A percentile compares a stretch with the other conserved stretches of the same genome.
These are phyloP conservation scores for Berberis thunbergii DNA, from an alignment of 164 flowering plant genomes.

Conservation along the genomic window DNA sequence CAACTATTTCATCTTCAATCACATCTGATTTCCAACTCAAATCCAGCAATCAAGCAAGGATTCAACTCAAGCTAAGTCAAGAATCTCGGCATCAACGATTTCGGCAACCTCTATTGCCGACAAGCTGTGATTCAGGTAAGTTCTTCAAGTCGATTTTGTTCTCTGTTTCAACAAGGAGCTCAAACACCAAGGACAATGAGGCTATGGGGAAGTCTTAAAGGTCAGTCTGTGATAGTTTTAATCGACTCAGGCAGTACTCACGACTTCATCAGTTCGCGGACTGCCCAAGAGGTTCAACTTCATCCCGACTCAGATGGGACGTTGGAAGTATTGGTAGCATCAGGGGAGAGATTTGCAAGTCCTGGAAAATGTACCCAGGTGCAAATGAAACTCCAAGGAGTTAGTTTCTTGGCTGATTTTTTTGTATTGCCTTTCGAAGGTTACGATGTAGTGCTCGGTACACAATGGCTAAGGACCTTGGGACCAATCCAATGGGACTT, in stretches of 20 bases:
- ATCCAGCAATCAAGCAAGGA: no score
- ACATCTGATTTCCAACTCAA: no score
- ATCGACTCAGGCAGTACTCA: background rate
- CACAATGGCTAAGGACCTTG: background rate
- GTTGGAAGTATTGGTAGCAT: background rate
- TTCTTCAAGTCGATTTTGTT: no score
- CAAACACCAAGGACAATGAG: background rate
- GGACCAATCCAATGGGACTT: background rate
- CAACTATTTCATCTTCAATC: no score
- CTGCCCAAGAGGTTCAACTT: background rate
- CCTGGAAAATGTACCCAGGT: background rate
- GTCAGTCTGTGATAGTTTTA: background rate
- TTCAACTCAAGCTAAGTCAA: no score
- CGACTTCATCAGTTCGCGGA: background rate
- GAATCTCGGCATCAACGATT: no score
- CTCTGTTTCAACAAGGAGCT: background rate
- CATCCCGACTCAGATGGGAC: background rate
- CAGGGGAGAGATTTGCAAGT: background rate
- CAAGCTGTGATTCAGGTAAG: no score
- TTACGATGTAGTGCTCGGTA: background rate
- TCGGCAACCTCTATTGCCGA: no score
- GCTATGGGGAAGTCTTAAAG: background rate
- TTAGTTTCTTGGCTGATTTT: background rate
- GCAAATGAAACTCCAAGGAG: background rate
- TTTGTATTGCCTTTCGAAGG: background rate